Evolutionary conservation across 768 basidiomycete species (phyloP).

Genomic region (Trametes cinnabarina): DNA sequence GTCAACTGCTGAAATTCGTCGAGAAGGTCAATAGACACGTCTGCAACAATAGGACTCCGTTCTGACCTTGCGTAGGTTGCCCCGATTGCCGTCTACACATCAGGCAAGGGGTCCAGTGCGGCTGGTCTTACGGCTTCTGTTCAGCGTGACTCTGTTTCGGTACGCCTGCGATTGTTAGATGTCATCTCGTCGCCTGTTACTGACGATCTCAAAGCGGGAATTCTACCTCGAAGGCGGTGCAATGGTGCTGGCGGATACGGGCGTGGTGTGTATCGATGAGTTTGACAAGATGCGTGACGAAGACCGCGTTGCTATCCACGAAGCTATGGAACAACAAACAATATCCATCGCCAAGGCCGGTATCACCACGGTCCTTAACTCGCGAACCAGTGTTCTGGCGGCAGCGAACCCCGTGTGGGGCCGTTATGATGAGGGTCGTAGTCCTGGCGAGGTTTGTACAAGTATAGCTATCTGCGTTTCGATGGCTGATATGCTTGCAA

Average conservation of each 20-base stretch:
- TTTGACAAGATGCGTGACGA: conserved; percentile 99
- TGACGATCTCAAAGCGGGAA: conserved; percentile 63
- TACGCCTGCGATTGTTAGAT: conserved; percentile 38
- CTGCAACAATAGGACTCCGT: too few species aligned
- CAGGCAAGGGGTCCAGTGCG: conserved; percentile 97
- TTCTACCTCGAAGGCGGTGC: conserved; percentile 99
- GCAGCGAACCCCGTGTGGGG: conserved; percentile 99
- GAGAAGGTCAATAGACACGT: too few species aligned
- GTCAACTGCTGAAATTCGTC: conserved; percentile 96
- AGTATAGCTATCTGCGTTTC: too few species aligned
- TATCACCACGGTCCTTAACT: conserved; percentile 96
- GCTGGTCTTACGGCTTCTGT: conserved; percentile 98
- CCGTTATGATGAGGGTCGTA: conserved; percentile 93
- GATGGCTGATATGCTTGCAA: too few species aligned
- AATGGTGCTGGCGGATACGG: conserved; percentile 98
- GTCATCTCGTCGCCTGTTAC: not conserved
- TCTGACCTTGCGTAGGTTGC: conserved; percentile 60
- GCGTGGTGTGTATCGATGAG: conserved; percentile 98
- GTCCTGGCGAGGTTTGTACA: conserved; percentile 86
- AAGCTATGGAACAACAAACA: conserved; percentile 99
- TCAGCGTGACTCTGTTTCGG: conserved; percentile 88
- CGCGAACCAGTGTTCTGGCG: conserved; percentile 91
- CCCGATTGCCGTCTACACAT: conserved; percentile 97
- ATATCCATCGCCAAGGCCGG: conserved; percentile 99
- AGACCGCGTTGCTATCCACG: conserved; percentile 97